A percentile compares a stretch with the other conserved stretches of the same genome.
Conservation (phyloP, 2,329 filamentous ascomycete genomes). For the Fusarium sp. region DNA sequence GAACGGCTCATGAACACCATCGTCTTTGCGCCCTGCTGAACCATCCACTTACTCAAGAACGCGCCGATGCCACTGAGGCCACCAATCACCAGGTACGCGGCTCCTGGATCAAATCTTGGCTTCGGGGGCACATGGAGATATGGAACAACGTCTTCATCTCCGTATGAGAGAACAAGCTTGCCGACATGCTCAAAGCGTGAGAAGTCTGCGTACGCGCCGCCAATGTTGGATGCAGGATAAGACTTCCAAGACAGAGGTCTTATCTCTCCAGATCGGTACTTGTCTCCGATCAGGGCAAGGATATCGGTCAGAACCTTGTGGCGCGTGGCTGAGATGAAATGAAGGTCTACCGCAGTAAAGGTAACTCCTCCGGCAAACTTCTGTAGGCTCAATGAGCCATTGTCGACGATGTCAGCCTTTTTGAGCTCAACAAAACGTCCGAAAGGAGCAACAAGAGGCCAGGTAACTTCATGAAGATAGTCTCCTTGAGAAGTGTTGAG, state of each 20-base stretch:
- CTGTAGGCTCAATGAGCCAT: constrained; percentile 45
- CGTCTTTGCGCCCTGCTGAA: background rate
- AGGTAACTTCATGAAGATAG: constrained; percentile 45
- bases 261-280: background rate
- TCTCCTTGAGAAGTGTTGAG: constrained; percentile 49
- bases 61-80: background rate
- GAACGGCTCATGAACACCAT: background rate
- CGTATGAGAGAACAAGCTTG: background rate
- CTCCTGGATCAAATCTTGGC: background rate
- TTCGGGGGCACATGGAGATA: background rate
- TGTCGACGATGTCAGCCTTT: constrained; percentile 47
- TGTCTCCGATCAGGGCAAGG: background rate
- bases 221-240: background rate
- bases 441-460: constrained; percentile 49
- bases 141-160: background rate
- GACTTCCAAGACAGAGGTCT: background rate
- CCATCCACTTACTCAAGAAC: background rate
- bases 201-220: background rate
- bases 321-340: constrained; percentile 1
- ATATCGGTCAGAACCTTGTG: background rate
- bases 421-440: constrained; percentile 53
- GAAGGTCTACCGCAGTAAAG: constrained; percentile 16
- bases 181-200: background rate
- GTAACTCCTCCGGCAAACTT: constrained; percentile 45
- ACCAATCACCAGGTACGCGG: background rate